Evolutionary conservation across 1,284 basidiomycete genomes (phyloP).

Genomic region (Meira miltonrushii): DNA sequence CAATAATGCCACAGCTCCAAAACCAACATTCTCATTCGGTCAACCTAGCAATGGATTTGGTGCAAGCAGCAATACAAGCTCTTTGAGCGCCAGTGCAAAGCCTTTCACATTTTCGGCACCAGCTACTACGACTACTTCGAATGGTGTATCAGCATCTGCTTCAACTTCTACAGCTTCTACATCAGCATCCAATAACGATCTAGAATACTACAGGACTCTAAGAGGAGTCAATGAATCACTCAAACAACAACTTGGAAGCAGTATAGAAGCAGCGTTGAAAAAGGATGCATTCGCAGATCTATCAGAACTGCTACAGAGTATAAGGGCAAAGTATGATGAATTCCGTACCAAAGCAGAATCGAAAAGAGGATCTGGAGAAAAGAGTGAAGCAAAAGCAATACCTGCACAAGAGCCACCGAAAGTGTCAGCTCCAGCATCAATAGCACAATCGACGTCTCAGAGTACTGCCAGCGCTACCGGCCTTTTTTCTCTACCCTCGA

Average conservation of each 20-base stretch:
- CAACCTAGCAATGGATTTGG: neutral
- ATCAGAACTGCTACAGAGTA: neutral
- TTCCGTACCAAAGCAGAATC: neutral
- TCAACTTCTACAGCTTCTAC: neutral
- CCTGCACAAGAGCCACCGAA: neutral
- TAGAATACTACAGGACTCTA: conserved; percentile 3
- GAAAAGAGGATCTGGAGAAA: neutral
- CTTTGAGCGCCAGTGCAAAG: neutral
- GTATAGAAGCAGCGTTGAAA: neutral
- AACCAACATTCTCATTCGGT: neutral
- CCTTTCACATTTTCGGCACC: conserved; percentile 4
- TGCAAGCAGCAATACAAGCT: neutral
- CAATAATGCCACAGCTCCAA: neutral
- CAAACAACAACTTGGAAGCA: neutral
- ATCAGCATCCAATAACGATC: neutral
- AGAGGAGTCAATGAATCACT: conserved; percentile 5
- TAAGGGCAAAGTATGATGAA: conserved; percentile 1
- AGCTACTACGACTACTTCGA: neutral
- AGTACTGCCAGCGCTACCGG: neutral
- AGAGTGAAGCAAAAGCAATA: neutral
- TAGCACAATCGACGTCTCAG: neutral
- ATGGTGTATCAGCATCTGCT: neutral
- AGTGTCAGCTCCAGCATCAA: neutral
- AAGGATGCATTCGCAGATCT: conserved; percentile 8
- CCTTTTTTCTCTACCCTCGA: neutral